A percentile compares a stretch with the other conserved stretches of the same genome.
These are phyloP conservation scores for Ascochyta koolunga DNA, from an alignment of 2,329 filamentous ascomycete genomes.

Conservation along the genomic window DNA sequence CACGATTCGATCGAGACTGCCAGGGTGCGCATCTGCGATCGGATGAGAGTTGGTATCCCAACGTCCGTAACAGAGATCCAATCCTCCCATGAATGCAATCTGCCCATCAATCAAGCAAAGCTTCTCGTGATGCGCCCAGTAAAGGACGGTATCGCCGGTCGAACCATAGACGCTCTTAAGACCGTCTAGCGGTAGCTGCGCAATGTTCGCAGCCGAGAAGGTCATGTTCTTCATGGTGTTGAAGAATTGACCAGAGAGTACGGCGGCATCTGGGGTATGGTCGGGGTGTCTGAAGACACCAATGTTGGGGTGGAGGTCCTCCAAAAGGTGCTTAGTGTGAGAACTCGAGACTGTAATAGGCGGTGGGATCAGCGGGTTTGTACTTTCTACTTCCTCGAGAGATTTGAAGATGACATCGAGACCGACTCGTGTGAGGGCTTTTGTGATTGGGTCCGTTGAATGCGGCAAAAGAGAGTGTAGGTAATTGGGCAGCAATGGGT, in stretches of 20 bases:
- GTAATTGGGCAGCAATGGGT: constrained; percentile 51
- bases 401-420: constrained; percentile 53
- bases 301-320: constrained; percentile 81
- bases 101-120: constrained; percentile 80
- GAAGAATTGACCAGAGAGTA: constrained; percentile 64
- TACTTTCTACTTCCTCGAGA: constrained; percentile 53
- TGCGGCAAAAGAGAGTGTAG: constrained; percentile 52
- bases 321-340: constrained; percentile 81
- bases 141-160: constrained; percentile 79
- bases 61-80: constrained; percentile 85
- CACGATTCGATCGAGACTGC: constrained; percentile 74
- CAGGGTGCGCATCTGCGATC: constrained; percentile 82
- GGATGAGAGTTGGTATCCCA: constrained; percentile 88
- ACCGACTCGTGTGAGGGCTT: constrained; percentile 48
- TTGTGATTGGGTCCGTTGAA: constrained; percentile 51
- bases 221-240: constrained; percentile 62
- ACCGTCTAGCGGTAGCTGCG: constrained; percentile 73
- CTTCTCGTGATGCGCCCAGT: constrained; percentile 95
- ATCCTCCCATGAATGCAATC: constrained; percentile 86
- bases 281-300: constrained; percentile 90
- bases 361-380: constrained; percentile 52
- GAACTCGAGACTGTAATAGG: constrained; percentile 63
- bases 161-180: constrained; percentile 82
- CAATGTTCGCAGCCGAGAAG: constrained; percentile 60
- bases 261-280: constrained; percentile 76